Conservation (phyloP, 176 grass and related monocot genomes). For the Chrysopogon serrulatus region DNA sequence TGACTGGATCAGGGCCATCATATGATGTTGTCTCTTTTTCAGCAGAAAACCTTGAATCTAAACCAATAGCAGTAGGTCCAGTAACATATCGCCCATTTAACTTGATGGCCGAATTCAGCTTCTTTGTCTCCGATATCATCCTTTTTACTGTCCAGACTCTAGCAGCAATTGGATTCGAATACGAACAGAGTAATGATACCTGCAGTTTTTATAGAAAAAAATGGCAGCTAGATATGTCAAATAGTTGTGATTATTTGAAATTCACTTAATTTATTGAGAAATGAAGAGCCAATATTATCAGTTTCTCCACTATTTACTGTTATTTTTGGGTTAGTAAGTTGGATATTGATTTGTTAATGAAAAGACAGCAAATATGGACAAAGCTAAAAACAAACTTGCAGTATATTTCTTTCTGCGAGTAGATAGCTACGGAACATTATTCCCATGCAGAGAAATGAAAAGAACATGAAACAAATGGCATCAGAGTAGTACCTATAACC, state of each 20-base stretch:
- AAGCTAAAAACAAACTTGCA: too few species aligned
- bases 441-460: too few species aligned
- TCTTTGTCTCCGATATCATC: constrained; percentile 5
- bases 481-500: too few species aligned
- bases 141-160: not conserved
- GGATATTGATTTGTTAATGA: too few species aligned
- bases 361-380: too few species aligned
- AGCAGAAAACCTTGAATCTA: not conserved
- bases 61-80: not conserved
- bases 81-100: not conserved
- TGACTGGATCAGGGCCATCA: not conserved
- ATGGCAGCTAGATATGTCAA: not conserved
- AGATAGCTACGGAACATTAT: too few species aligned
- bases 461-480: too few species aligned
- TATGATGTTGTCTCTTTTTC: not conserved
- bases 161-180: not conserved
- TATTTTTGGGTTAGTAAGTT: too few species aligned
- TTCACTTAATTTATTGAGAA: not conserved
- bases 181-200: not conserved
- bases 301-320: not conserved
- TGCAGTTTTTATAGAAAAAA: not conserved
- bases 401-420: too few species aligned
- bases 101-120: not conserved
- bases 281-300: not conserved
- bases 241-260: not conserved